Conservation (phyloP, 208 protist genomes). For the Acanthamoeba culbertsoni region DNA sequence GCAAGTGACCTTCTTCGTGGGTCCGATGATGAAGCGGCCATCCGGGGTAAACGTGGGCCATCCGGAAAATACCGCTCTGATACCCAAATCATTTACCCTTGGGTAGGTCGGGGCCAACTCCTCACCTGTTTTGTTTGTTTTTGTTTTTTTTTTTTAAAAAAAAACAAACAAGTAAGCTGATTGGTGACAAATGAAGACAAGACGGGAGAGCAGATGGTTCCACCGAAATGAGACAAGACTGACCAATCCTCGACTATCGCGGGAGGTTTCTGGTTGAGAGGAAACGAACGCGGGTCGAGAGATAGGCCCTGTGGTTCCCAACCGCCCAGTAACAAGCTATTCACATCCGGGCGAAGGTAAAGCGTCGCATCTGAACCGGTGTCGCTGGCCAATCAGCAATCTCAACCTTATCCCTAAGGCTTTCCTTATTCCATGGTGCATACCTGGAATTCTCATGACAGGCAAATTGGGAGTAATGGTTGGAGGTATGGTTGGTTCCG, state of each 20-base stretch:
- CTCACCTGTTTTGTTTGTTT: neutral
- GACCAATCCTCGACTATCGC: slow-evolving; percentile 20
- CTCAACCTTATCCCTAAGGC: too few species aligned
- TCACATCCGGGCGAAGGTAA: slow-evolving; percentile 34
- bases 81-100: neutral
- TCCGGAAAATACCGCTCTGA: slow-evolving; percentile 14
- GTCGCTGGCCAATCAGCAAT: neutral
- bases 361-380: neutral
- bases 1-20: neutral
- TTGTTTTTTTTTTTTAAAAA: too few species aligned
- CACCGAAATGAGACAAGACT: neutral
- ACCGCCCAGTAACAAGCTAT: slow-evolving; percentile 26
- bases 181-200: neutral
- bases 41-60: slow-evolving; percentile 58
- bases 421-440: too few species aligned
- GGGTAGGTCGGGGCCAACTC: slow-evolving; percentile 29
- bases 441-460: slow-evolving; percentile 33
- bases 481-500: neutral
- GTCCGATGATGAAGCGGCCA: slow-evolving; percentile 49
- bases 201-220: too few species aligned
- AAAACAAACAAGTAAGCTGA: too few species aligned
- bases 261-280: neutral
- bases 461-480: neutral
- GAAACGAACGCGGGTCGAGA: neutral
- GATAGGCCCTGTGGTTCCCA: slow-evolving; percentile 7